Evolutionary conservation across 805 yeast genomes (phyloP).

Genomic region (Kazachstania africana): DNA sequence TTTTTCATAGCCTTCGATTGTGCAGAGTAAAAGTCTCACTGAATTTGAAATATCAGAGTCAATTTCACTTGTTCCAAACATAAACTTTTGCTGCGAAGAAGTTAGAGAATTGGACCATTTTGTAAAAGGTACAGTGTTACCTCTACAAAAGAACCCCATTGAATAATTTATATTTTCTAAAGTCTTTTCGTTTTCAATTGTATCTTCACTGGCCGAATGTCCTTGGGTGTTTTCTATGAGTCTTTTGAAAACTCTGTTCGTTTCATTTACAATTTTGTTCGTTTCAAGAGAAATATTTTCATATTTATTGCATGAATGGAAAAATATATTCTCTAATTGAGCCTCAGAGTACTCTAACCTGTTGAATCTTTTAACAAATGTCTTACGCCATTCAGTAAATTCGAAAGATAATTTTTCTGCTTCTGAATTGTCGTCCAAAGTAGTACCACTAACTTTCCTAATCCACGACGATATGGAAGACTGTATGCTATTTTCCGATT

Average conservation of each 20-base stretch:
- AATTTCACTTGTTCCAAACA: slow-evolving; percentile 9
- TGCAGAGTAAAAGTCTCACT: slow-evolving; percentile 4
- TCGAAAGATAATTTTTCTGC: slow-evolving; percentile 9
- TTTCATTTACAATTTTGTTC: no score
- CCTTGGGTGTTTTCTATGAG: neutral
- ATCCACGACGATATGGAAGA: slow-evolving; percentile 6
- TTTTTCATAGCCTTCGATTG: neutral
- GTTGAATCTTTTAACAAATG: slow-evolving; percentile 4
- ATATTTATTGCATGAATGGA: slow-evolving; percentile 3
- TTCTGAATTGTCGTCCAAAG: slow-evolving; percentile 1
- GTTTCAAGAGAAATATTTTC: no score
- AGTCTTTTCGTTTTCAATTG: neutral
- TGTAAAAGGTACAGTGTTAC: slow-evolving; percentile 5
- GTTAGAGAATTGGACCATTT: slow-evolving; percentile 2
- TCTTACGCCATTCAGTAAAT: slow-evolving; percentile 4
- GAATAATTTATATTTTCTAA: no score
- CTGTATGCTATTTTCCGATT: neutral
- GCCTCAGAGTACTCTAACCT: slow-evolving; percentile 10
- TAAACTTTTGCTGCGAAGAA: neutral
- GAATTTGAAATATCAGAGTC: slow-evolving; percentile 7
- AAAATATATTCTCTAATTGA: slow-evolving; percentile 9
- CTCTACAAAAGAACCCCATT: slow-evolving; percentile 7
- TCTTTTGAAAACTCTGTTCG: neutral
- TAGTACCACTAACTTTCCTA: slow-evolving; percentile 4
- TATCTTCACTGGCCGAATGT: neutral